Base-by-base conservation (phyloP, 2,329 filamentous ascomycete genomes). In the Hypoxylon sp. region DNA sequence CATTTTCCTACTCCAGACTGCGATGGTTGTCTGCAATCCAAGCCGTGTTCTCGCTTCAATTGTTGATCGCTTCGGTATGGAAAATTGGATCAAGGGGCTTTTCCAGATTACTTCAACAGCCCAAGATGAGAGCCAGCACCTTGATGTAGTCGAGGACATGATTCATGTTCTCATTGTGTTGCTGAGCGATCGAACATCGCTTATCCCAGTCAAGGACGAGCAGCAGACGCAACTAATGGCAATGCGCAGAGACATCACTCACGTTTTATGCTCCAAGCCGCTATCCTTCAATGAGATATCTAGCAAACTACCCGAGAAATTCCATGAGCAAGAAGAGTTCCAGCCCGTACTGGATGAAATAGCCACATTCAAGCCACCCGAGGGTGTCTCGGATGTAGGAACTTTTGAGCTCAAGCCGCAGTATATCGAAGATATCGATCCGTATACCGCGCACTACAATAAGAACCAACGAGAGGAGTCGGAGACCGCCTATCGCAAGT, bases 381-480 rank as follows among this genome's bases (percentile, higher is more conserved):
- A 99, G 77, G 95, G 94, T 4, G 80, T 98, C 30, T 92, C 91
- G 4, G 95, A 99, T 75, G 91, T 94, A 15, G 95, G 96, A 59
- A 97, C 92, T 0, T 99, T 99, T 72, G 93, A 97, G 76, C 82
- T 99, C 53, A 95, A 94, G 74, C 88, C 91, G 4, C 87, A 97
- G 64, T 95, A 90, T 71, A 85, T 97, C 39, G 91, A 94, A 70
- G 86, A 96, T 48, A 88, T 99, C 52, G 96, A 99, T 75, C 95
- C 96, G 0, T 99, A 97, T 76, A 95, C 94, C 73, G 91, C 94
- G 6, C 93, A 98, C 74, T 99, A 97, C 77, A 96, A 89, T 73
- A 97, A 97, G 75, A 99, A 99, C 72, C 94, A 98, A 76, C 88
- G 95, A 52, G 95, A 99, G 74, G 95, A 99, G 76, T 93, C 94